Conservation (phyloP, 306 rosid genomes). For the Ammopiptanthus mongolicus region DNA sequence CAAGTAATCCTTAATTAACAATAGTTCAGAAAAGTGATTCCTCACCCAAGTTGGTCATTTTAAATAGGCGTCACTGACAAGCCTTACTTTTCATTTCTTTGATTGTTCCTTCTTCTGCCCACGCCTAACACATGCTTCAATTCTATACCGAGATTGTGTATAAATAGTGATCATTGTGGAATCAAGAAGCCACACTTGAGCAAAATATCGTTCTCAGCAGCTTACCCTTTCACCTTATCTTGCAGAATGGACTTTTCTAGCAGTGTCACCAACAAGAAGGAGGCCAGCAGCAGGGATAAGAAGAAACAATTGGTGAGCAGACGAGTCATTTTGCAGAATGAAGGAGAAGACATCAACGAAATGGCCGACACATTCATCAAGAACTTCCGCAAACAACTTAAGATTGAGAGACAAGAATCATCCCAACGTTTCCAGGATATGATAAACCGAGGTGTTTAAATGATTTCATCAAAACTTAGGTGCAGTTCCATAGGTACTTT, state of each 20-base stretch:
- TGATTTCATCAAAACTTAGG: background rate
- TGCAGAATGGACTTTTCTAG: conserved; percentile 38
- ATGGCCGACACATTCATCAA: conserved; percentile 59
- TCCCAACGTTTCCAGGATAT: conserved; percentile 36
- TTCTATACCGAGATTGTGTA: conserved; percentile 9
- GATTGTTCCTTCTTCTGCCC: conserved; percentile 20
- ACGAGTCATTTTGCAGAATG: conserved; percentile 1
- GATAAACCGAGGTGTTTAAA: conserved; percentile 37
- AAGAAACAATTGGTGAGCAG: conserved; percentile 19
- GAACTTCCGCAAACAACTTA: conserved; percentile 53
- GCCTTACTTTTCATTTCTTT: background rate
- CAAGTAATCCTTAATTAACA: background rate
- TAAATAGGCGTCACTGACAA: background rate
- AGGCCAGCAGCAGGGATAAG: background rate
- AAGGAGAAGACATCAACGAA: conserved; percentile 36
- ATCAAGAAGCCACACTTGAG: background rate
- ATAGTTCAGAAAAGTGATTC: background rate
- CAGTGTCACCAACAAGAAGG: conserved; percentile 13
- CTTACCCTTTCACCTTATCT: background rate
- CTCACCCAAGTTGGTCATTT: background rate
- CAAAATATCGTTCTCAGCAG: background rate
- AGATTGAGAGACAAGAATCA: conserved; percentile 49
- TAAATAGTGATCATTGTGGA: conserved; percentile 6
- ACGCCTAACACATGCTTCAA: conserved; percentile 26
- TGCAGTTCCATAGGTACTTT: too few species aligned